Percentiles rank a stretch among this genome's conserved stretches.
Conservation (phyloP, 257 asterid species). For the Parsonsia alboflavescens region DNA sequence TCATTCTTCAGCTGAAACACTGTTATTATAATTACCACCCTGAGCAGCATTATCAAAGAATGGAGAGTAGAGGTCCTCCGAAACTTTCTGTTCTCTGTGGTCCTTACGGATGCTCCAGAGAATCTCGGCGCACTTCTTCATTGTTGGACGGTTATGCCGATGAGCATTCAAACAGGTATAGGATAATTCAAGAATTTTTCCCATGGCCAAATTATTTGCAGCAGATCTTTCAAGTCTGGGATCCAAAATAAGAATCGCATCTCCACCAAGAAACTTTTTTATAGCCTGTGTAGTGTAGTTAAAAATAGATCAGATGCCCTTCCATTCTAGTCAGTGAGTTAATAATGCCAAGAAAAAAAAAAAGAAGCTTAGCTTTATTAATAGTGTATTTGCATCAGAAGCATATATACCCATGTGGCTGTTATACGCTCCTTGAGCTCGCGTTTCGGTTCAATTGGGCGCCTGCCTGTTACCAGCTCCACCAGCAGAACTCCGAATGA, state of each 20-base stretch:
- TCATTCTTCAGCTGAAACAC: conserved; percentile 11
- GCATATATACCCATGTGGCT: conserved; percentile 68
- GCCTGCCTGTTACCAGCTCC: conserved; percentile 83
- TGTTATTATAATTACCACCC: no score
- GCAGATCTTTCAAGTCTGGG: conserved; percentile 66
- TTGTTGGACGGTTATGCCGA: conserved; percentile 64
- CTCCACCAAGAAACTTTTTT: conserved; percentile 64
- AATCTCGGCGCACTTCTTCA: conserved; percentile 81
- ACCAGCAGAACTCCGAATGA: conserved; percentile 85
- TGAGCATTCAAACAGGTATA: conserved; percentile 72
- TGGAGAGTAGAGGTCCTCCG: conserved; percentile 10
- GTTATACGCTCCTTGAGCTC: conserved; percentile 78
- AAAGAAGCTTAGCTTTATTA: no score
- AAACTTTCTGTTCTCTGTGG: conserved; percentile 42
- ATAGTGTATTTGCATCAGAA: no score
- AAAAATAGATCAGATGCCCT: no score
- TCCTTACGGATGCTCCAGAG: conserved; percentile 89
- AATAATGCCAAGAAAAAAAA: no score
- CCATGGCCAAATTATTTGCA: conserved; percentile 53
- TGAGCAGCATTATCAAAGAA: neutral
- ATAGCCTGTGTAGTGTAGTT: conserved; percentile 50
- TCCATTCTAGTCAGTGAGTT: no score
- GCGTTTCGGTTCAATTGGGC: conserved; percentile 81
- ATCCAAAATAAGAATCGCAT: conserved; percentile 69
- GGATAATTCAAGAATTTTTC: conserved; percentile 64